These are phyloP conservation scores for Cercospora berteroae DNA, from an alignment of 2,329 filamentous ascomycete species.

Conservation along the genomic window DNA sequence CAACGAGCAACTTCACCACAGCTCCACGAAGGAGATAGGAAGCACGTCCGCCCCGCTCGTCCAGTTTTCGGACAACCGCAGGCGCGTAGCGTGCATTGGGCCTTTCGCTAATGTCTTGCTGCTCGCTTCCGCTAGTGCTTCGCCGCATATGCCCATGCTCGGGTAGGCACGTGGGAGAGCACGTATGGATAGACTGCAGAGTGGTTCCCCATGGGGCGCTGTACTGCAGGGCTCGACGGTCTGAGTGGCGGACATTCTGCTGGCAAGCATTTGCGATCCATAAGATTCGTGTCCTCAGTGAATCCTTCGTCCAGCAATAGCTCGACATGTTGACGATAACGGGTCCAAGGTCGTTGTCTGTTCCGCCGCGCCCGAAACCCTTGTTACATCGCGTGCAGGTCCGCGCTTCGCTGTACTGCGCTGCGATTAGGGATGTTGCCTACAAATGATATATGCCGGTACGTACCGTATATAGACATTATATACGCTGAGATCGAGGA, in stretches of 20 bases:
- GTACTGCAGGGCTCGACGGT: not conserved
- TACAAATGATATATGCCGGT: too few species aligned
- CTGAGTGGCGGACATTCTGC: not conserved
- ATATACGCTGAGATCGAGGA: too few species aligned
- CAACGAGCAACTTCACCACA: not conserved
- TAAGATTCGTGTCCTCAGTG: not conserved
- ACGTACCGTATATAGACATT: too few species aligned
- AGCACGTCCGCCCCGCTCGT: not conserved
- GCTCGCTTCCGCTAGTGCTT: not conserved
- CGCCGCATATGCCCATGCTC: not conserved
- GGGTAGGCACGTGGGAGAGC: not conserved
- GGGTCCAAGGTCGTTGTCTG: not conserved
- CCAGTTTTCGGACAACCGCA: not conserved
- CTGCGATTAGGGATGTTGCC: too few species aligned
- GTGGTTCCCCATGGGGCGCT: not conserved
- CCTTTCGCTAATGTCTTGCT: not conserved
- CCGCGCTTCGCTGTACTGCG: not conserved
- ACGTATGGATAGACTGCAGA: not conserved
- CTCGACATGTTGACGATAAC: not conserved
- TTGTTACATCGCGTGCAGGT: not conserved
- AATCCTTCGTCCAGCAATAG: not conserved
- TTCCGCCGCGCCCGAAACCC: not conserved
- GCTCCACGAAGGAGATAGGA: not conserved
- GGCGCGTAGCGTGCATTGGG: not conserved
- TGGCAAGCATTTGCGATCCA: not conserved